These are phyloP conservation scores for Bryum argenteum DNA, from an alignment of 225 moss, liverwort and hornwort genomes.

Conservation along the genomic window DNA sequence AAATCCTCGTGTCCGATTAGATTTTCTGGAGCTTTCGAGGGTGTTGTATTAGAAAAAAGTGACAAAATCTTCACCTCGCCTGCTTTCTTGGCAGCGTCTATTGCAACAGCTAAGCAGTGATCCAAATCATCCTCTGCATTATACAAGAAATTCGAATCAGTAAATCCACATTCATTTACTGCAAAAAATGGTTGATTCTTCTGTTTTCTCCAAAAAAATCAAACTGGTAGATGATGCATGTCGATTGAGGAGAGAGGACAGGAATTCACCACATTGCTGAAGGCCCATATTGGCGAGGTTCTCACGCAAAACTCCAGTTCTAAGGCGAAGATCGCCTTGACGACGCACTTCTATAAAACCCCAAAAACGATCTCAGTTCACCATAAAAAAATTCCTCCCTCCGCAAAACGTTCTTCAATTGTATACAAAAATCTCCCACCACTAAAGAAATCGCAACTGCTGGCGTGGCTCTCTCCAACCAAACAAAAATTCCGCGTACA, in stretches of 20 bases:
- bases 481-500: neutral
- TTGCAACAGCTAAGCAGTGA: slow-evolving; percentile 66
- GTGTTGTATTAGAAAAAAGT: neutral
- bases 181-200: neutral
- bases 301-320: slow-evolving; percentile 9
- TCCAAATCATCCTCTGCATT: slow-evolving; percentile 64
- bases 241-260: neutral
- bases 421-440: neutral
- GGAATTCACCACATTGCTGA: slow-evolving; percentile 39
- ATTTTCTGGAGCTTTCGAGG: neutral
- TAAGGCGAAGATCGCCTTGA: neutral
- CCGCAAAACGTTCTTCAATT: neutral
- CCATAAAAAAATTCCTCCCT: neutral
- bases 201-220: neutral
- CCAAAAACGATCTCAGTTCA: neutral
- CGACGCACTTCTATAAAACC: neutral
- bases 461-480: neutral
- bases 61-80: slow-evolving; percentile 56
- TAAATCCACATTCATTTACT: neutral
- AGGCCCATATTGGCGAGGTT: slow-evolving; percentile 41
- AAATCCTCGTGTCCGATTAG: no score
- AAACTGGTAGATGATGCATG: neutral
- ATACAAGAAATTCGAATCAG: neutral
- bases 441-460: no score
- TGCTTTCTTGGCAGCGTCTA: slow-evolving; percentile 77